These are phyloP conservation scores for Apiospora pterosperma DNA, from an alignment of 2,329 filamentous ascomycete species.

Conservation along the genomic window DNA sequence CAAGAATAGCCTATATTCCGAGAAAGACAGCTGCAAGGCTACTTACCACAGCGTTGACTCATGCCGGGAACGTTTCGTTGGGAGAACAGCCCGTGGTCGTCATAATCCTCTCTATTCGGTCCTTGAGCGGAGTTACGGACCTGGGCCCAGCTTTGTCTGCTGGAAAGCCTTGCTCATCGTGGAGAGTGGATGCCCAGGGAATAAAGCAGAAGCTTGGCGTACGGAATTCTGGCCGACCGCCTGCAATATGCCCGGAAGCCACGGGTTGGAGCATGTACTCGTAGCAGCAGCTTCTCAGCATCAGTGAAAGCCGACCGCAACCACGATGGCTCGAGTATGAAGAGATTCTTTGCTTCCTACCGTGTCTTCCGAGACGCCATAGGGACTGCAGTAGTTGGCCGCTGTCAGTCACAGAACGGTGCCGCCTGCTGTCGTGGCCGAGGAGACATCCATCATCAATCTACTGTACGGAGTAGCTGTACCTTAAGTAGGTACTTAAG, in stretches of 20 bases:
- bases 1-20: neutral
- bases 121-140: slow-evolving; percentile 2
- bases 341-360: neutral
- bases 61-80: slow-evolving; percentile 1
- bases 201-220: neutral
- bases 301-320: neutral
- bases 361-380: neutral
- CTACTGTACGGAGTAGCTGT: no score
- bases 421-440: neutral
- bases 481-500: no score
- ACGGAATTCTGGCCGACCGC: slow-evolving; percentile 3
- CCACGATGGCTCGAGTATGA: no score
- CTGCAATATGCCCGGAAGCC: neutral
- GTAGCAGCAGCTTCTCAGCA: neutral
- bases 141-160: neutral
- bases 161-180: neutral
- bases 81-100: neutral
- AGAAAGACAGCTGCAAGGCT: neutral
- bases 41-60: neutral
- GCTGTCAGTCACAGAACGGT: neutral
- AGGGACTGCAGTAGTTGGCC: no score
- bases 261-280: neutral
- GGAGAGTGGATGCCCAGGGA: no score
- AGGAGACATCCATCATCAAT: no score
- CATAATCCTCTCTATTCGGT: slow-evolving; percentile 1